These are phyloP conservation scores for Cryptococcus hybrid DNA, from an alignment of 1,284 basidiomycete species.

Conservation along the genomic window DNA sequence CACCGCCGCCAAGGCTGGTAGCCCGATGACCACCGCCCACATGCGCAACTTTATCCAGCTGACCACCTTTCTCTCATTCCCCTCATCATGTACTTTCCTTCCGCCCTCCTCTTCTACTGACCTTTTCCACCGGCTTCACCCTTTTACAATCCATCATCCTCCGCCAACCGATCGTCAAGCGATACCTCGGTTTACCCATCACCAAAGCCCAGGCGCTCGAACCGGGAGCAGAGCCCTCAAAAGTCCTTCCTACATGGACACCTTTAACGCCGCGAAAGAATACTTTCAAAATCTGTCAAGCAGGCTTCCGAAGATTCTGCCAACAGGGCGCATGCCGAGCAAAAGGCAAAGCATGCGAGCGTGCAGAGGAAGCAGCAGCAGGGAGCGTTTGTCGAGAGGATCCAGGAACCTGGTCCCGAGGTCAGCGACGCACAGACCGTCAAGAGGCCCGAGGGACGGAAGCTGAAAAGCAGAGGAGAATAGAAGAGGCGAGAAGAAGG, in stretches of 20 bases:
- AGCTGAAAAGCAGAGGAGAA: slow-evolving; percentile 24
- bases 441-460: slow-evolving; percentile 9
- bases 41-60: slow-evolving; percentile 70
- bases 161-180: slow-evolving; percentile 36
- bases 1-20: slow-evolving; percentile 25
- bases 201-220: slow-evolving; percentile 21
- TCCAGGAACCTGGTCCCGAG: slow-evolving; percentile 3
- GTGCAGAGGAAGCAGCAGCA: background rate
- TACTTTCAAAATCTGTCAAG: slow-evolving; percentile 8
- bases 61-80: slow-evolving; percentile 60
- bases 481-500: slow-evolving; percentile 29
- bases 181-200: slow-evolving; percentile 43
- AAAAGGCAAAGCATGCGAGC: background rate
- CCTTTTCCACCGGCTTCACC: slow-evolving; percentile 54
- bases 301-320: slow-evolving; percentile 1
- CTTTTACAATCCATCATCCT: slow-evolving; percentile 51
- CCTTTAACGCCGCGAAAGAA: slow-evolving; percentile 13
- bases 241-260: slow-evolving; percentile 20
- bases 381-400: slow-evolving; percentile 10
- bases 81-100: slow-evolving; percentile 59
- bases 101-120: slow-evolving; percentile 58
- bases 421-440: background rate
- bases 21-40: slow-evolving; percentile 56
- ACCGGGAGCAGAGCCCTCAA: slow-evolving; percentile 17
- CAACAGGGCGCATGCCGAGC: background rate